Base-by-base conservation (phyloP, 371 early-diverging fungal species). In the Mortierella sp. region DNA sequence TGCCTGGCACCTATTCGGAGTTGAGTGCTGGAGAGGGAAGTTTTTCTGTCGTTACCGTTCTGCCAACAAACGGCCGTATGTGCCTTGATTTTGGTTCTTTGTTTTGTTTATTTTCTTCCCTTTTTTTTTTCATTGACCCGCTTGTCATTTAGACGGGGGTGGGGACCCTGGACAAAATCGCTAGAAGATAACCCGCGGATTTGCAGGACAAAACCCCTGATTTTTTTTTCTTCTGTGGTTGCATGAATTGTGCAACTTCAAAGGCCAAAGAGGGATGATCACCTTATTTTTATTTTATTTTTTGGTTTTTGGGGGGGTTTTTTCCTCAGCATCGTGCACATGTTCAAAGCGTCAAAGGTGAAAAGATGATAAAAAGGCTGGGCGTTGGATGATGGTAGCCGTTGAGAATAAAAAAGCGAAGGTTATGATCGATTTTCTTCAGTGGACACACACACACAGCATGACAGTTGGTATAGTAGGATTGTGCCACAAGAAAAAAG, bases 161-260 rank as follows among this genome's bases (percentile, higher is more conserved):
- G 29, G 60, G 60, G 60, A 58, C 60, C 60, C 60, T 58, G 60
- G 60, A 58, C 60, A 58, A 29, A 51, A 58, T 58, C 32, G 29
- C 60, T 32, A 29, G 60, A 58, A 29, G 60, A 58, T 58, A 32
- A 43, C 70, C 70, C 44, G 44, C 70, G 38, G 70, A 70, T 41
- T 41, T 70, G 38, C 21, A 38, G 43, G 44, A 16, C 70, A 14
- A 41, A 32, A 70, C 60, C 60, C 60, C 60, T 58, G 60, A 58
- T 58, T 58, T 58, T 58, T 58, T 58, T 58, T 51, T 46, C 54
- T 54, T 54, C 29, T 58, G 60, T 58, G 14, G 60, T 70, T 70
- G 70, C 70, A 70, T 70, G 44, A 70, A 41, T 70, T 70, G 44
- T 43, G 43, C 70, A 43, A 38, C 70, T 70, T 70, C 41, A 29